A percentile compares a stretch with the other conserved stretches of the same genome.
These are phyloP conservation scores for Postia placenta DNA, from an alignment of 768 basidiomycete genomes.

Conservation along the genomic window DNA sequence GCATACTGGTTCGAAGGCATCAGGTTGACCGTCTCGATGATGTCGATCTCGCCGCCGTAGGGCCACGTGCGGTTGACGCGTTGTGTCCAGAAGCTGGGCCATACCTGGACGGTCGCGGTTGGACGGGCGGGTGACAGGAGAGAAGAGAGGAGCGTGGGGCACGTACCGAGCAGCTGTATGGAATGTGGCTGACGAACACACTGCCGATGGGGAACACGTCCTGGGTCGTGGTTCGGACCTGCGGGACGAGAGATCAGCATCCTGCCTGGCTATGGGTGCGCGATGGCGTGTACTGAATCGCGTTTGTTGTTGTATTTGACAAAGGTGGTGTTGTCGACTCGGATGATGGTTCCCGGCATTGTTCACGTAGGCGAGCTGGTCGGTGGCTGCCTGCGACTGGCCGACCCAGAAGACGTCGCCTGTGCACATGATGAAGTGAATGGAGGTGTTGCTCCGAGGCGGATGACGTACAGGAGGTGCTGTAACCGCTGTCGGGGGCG, in stretches of 20 bases:
- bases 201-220: conserved; percentile 36
- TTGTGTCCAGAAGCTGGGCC: conserved; percentile 24
- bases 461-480: not conserved
- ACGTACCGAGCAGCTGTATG: conserved; percentile 51
- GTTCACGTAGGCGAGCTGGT: conserved; percentile 57
- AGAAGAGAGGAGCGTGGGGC: not conserved
- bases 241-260: not conserved
- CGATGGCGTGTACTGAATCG: conserved; percentile 42
- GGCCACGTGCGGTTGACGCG: conserved; percentile 31
- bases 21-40: conserved; percentile 49
- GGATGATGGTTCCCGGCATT: conserved; percentile 54
- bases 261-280: not conserved
- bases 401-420: conserved; percentile 61
- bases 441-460: conserved; percentile 25
- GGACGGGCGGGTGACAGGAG: not conserved
- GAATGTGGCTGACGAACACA: conserved; percentile 42
- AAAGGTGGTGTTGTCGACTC: conserved; percentile 63
- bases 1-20: conserved; percentile 50
- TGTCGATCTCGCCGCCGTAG: conserved; percentile 33
- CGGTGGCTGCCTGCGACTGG: conserved; percentile 36
- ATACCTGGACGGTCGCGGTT: conserved; percentile 17
- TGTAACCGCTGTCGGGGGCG: conserved; percentile 30
- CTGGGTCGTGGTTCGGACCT: conserved; percentile 40
- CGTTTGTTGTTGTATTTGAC: conserved; percentile 51
- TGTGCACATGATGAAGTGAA: conserved; percentile 14